Evolutionary conservation across 345 rosid species (phyloP), one percentile per base, ranked within the genome.

Genomic region (Hibiscus tridactylites): DNA sequence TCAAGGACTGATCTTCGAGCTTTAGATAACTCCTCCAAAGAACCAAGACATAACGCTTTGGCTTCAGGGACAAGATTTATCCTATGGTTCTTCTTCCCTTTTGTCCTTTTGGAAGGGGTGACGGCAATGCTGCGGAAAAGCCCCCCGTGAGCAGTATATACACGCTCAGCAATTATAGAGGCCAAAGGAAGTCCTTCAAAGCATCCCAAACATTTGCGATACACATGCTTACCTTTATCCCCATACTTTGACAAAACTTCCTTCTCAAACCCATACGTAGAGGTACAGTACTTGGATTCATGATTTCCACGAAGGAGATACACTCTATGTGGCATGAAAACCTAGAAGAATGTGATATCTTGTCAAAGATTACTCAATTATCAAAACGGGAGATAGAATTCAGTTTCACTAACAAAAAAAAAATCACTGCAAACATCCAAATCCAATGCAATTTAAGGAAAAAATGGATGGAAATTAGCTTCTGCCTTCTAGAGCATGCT

Each of bases 1-100:
- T 92, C 95, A 80, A 92, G 99, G 76, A 95, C 99, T 29, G 97
- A 89, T 79, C 99, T 89, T 78, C 97, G 83, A 70, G 98, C 98
- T 78, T 84, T 90, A 70, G 85, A 81, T 74, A 95, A 79, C 47
- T 95, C 98, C 44, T 90, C 96, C 71, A 95, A 74, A 24, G 92
- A 85, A 71, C 99, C 99, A 66, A 95, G 96, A 69, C 81, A 79
- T 73, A 92, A 76, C 0, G 85, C n/a, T 59, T 61, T 76, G 9
- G 84, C 31, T 57, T 83, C 90, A 58, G 88, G 83, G 64, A 82
- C 82, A 4, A 77, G 72, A 63, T 13, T 75, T 76, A 87, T 79
- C 39, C 79, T 69, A 1, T 90, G 87, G 4, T 85, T 92, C 88
- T 92, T 95, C 75, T 90, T 92, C n/a, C 96, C 90, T 65, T 85